These are phyloP conservation scores for Colletotrichum trifolii DNA, from an alignment of 2,329 filamentous ascomycete species.

Conservation along the genomic window DNA sequence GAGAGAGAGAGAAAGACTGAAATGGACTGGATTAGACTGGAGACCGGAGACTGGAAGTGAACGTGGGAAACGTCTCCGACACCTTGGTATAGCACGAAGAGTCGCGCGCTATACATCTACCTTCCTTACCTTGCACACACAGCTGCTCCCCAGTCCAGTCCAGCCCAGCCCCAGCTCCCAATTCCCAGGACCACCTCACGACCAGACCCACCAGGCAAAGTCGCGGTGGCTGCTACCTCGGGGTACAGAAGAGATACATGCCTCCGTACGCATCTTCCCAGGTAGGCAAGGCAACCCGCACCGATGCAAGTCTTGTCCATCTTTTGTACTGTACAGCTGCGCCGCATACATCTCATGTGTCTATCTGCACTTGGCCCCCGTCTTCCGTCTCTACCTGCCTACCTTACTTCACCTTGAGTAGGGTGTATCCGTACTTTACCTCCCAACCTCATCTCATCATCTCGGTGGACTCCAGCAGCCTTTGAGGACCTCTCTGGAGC, in stretches of 20 bases:
- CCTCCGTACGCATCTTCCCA: too few species aligned
- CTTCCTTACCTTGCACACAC: too few species aligned
- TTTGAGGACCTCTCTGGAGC: too few species aligned
- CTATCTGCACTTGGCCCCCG: constrained; percentile 3
- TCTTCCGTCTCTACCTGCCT: background rate
- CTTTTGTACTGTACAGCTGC: constrained; percentile 7
- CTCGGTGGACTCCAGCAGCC: too few species aligned
- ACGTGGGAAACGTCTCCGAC: constrained; percentile 26
- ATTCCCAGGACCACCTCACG: constrained; percentile 13
- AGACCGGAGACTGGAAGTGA: constrained; percentile 3
- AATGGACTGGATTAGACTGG: too few species aligned
- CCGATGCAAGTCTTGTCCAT: too few species aligned
- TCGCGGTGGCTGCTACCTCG: too few species aligned
- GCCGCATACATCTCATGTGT: constrained; percentile 2
- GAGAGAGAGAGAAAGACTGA: too few species aligned
- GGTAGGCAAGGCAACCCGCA: too few species aligned
- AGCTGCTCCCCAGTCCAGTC: background rate
- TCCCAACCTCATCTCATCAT: too few species aligned
- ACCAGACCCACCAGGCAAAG: constrained; percentile 1
- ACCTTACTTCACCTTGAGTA: background rate
- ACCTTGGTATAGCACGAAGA: background rate
- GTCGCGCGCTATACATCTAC: background rate
- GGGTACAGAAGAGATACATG: too few species aligned
- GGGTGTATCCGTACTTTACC: too few species aligned
- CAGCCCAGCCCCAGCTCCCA: constrained; percentile 2